phyloP scores from a whole-genome alignment of 2,329 filamentous ascomycete species.

The Metarhizium anisopliae region DNA sequence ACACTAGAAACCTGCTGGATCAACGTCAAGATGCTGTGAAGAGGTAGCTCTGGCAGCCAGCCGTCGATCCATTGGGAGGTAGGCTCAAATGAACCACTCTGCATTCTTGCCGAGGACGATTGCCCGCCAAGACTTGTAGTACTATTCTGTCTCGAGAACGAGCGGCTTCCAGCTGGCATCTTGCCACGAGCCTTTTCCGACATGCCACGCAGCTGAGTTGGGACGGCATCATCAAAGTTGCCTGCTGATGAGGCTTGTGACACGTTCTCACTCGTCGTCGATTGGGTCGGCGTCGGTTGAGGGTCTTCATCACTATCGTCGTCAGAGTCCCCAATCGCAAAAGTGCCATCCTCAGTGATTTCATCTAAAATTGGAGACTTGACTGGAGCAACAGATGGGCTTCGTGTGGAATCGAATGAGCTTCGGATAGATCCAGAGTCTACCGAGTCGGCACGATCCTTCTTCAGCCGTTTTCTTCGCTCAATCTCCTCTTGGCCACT shows the following conservation, averaged over 20 bases:
- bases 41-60: conserved; percentile 84
- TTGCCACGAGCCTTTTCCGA: conserved; percentile 96
- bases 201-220: conserved; percentile 79
- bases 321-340: conserved; percentile 83
- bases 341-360: conserved; percentile 59
- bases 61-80: conserved; percentile 81
- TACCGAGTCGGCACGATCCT: conserved; percentile 45
- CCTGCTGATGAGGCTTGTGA: conserved; percentile 61
- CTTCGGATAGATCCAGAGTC: conserved; percentile 44
- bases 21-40: conserved; percentile 76
- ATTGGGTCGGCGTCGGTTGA: conserved; percentile 49
- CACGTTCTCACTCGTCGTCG: conserved; percentile 54
- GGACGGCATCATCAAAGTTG: conserved; percentile 66
- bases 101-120: conserved; percentile 47
- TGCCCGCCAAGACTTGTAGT: conserved; percentile 68
- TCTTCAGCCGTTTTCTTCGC: conserved; percentile 59
- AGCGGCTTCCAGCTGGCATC: conserved; percentile 74
- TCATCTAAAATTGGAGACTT: conserved; percentile 21
- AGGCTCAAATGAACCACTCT: conserved; percentile 59
- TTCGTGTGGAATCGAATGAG: conserved; percentile 60
- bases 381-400: conserved; percentile 34
- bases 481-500: conserved; percentile 89
- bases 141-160: conserved; percentile 85
- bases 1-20: conserved; percentile 57
- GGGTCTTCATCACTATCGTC: conserved; percentile 47